Evolutionary conservation across 2,329 filamentous ascomycete genomes (phyloP).

Genomic region (Epichloe bromicola): DNA sequence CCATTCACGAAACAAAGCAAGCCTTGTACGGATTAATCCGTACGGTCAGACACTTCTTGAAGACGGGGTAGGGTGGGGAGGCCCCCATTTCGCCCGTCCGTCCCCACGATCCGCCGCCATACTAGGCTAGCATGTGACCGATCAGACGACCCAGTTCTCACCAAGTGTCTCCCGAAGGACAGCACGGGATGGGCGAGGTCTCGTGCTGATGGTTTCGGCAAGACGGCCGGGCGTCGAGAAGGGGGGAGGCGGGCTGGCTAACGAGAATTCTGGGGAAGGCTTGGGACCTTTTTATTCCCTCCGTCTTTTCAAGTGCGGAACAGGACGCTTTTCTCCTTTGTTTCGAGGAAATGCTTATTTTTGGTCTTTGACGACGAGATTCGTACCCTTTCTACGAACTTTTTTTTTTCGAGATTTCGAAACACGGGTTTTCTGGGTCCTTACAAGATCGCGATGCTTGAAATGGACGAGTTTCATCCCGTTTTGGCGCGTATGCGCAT

Average conservation of each 20-base stretch:
- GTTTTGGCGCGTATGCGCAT: slow-evolving; percentile 33
- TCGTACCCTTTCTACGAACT: not conserved
- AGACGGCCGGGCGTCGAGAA: not conserved
- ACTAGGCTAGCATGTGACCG: not conserved
- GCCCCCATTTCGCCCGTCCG: no score
- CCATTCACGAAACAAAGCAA: no score
- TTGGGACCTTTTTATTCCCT: no score
- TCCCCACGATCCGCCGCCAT: no score
- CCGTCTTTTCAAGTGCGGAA: not conserved
- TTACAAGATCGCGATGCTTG: not conserved
- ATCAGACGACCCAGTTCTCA: not conserved
- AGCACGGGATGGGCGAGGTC: not conserved
- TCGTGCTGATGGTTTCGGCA: not conserved
- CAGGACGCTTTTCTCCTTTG: not conserved
- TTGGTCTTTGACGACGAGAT: not conserved
- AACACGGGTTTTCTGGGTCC: no score
- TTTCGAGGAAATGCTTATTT: not conserved
- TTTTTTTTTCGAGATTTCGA: no score
- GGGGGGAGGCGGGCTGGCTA: no score
- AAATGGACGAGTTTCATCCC: slow-evolving; percentile 14
- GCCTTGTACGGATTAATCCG: no score
- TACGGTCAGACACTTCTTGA: no score
- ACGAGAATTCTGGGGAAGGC: no score
- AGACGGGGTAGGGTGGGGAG: no score
- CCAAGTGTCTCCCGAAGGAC: not conserved